Evolutionary conservation across 2,329 filamentous ascomycete genomes (phyloP), one percentile per base, ranked within the genome.

Genomic region (Sphaerulina populicola): DNA sequence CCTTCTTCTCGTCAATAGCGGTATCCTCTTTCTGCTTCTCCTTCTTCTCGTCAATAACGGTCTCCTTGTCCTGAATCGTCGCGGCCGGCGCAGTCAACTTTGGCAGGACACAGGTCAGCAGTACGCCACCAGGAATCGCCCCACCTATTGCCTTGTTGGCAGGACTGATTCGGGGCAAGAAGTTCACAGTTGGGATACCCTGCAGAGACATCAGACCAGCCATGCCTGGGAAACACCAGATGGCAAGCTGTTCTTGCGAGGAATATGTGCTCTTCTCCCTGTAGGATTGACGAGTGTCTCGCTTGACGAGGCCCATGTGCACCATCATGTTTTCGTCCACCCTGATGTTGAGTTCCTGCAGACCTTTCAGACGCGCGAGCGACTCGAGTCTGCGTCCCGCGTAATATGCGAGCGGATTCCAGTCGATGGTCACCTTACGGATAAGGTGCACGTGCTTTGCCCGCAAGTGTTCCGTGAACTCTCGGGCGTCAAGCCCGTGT

Each of bases 81-180:
- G 6, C 12, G 12, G 11, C 18, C 1, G 44, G 36, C 9, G 43
- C 44, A 23, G 44, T 53, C 12, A 67, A 57, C 49, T 55, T 58
- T n/a, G 53, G 49, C 11, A 55, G 51, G 8, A 68, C 54, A 0
- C 60, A n/a, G 0, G 60, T 65, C 36, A 63, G 58, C 1, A 67
- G 52, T 1, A 63, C 31, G 2, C 64, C 64, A 2, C 57, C 62
- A 0, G 56, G 52, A 30, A 67, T 59, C 1, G 62, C 55, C 9
- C 64, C 64, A n/a, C 59, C 57, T 4, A 15, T n/a, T 21, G 53
- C 43, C 6, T 48, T 41, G 10, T 35, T 31, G 5, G 38, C 30
- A 12, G 18, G 5, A 44, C 50, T 6, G 23, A 52, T 35, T 2
- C 42, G 49, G 44, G 54, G 54, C 14, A 57, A 42, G 52, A 66